phyloP scores from a whole-genome alignment of 208 protist genomes.

The Trichomonas vaginalis region DNA sequence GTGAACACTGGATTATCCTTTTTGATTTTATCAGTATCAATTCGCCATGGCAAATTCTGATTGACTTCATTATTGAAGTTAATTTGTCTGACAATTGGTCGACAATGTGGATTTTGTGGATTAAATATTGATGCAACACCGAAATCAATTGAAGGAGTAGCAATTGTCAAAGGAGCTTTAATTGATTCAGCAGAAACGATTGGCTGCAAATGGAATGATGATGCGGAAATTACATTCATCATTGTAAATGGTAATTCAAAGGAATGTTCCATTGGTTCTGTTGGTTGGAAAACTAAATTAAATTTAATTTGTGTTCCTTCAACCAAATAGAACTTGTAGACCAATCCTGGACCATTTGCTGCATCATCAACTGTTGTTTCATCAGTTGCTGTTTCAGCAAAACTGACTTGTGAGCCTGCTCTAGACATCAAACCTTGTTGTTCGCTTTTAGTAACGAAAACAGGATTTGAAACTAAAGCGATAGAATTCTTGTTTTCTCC shows the following conservation, averaged over 20 bases:
- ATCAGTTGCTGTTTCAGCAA: background rate
- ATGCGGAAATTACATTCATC: background rate
- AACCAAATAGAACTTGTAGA: background rate
- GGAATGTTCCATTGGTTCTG: background rate
- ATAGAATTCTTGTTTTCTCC: background rate
- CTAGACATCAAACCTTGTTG: background rate
- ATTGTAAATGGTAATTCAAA: conserved; percentile 10
- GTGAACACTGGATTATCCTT: background rate
- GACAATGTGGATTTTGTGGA: background rate
- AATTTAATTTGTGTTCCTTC: background rate
- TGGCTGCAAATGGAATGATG: conserved; percentile 8
- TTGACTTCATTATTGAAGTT: background rate
- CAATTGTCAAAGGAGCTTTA: background rate
- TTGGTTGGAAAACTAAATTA: background rate
- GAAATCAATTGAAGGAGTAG: background rate
- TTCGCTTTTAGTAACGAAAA: background rate
- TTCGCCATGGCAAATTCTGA: background rate
- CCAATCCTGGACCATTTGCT: background rate
- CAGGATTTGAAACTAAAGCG: background rate
- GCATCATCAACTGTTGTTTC: too few relatives aligned
- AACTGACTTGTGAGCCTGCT: background rate
- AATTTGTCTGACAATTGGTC: background rate
- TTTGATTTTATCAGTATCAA: background rate
- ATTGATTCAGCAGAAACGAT: background rate
- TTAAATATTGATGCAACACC: background rate